Evolutionary conservation across 2,329 filamentous ascomycete genomes (phyloP).

Genomic region (Lachnellula cervina): DNA sequence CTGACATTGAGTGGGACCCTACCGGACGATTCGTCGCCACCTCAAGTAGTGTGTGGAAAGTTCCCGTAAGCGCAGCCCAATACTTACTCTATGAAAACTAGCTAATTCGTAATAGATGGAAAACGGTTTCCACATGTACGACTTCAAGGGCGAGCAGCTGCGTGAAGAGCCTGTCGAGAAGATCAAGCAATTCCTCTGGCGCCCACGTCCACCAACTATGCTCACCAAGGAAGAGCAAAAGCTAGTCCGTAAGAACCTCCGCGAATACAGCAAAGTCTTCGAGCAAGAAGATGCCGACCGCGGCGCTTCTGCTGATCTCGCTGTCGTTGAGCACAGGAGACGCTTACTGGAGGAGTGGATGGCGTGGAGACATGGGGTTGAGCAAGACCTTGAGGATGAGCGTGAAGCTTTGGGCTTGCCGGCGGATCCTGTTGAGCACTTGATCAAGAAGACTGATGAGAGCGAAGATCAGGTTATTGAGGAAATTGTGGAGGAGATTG

Average conservation of each 20-base stretch:
- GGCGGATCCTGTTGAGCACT: constrained; percentile 57
- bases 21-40: constrained; percentile 92
- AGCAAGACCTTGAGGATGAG: constrained; percentile 69
- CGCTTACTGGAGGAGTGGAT: constrained; percentile 83
- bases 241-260: constrained; percentile 94
- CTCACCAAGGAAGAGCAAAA: constrained; percentile 97
- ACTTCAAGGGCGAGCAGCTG: constrained; percentile 85
- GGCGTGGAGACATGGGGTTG: constrained; percentile 71
- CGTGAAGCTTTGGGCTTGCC: constrained; percentile 62
- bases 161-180: constrained; percentile 90
- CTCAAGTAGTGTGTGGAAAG: constrained; percentile 93
- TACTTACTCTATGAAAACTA: constrained; percentile 2
- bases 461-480: constrained; percentile 78
- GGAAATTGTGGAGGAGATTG: constrained; percentile 76
- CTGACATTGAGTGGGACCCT: constrained; percentile 96
- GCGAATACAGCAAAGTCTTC: constrained; percentile 91
- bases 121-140: constrained; percentile 97
- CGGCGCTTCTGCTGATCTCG: constrained; percentile 88
- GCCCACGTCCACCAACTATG: constrained; percentile 84
- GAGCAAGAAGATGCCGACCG: constrained; percentile 93
- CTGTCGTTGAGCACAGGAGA: constrained; percentile 84
- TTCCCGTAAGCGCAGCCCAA: constrained; percentile 63
- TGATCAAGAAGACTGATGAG: constrained; percentile 55
- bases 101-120: constrained; percentile 67
- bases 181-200: constrained; percentile 97